Evolutionary conservation across 164 flowering plant species (phyloP).

Genomic region (Umbellularia californica): DNA sequence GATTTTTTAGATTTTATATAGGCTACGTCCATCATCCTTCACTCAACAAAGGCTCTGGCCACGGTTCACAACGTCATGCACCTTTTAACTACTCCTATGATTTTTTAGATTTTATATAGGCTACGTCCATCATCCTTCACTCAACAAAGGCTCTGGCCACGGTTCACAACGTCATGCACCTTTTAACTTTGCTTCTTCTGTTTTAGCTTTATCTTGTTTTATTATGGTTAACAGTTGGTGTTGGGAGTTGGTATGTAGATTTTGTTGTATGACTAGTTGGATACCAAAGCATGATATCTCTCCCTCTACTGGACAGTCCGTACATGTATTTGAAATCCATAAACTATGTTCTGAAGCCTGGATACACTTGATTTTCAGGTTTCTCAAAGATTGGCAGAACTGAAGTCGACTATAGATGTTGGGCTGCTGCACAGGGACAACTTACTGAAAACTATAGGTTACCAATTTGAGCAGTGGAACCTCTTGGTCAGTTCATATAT

Average conservation of each 20-base stretch:
- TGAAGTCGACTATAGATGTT: constrained; percentile 73
- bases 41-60: too few relatives aligned
- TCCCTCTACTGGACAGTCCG: background rate
- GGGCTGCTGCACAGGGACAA: constrained; percentile 56
- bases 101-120: too few relatives aligned
- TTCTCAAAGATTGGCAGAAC: constrained; percentile 59
- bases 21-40: too few relatives aligned
- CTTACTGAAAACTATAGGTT: constrained; percentile 45
- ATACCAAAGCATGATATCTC: background rate
- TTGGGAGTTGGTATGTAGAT: background rate
- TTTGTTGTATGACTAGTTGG: background rate
- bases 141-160: too few relatives aligned
- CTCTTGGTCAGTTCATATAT: constrained; percentile 44
- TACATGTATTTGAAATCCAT: background rate
- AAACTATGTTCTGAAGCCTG: background rate
- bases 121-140: too few relatives aligned
- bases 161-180: too few relatives aligned
- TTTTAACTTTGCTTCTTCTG: too few relatives aligned
- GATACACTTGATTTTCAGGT: constrained; percentile 34
- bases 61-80: too few relatives aligned
- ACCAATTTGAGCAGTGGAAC: constrained; percentile 68
- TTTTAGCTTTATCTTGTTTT: too few relatives aligned
- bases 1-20: too few relatives aligned
- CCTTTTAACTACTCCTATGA: too few relatives aligned
- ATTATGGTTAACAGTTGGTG: too few relatives aligned